A percentile compares a stretch with the other conserved stretches of the same genome.
Evolutionary conservation across 148 eudicot species (phyloP).

Genomic region (Dianthus caryophyllus): DNA sequence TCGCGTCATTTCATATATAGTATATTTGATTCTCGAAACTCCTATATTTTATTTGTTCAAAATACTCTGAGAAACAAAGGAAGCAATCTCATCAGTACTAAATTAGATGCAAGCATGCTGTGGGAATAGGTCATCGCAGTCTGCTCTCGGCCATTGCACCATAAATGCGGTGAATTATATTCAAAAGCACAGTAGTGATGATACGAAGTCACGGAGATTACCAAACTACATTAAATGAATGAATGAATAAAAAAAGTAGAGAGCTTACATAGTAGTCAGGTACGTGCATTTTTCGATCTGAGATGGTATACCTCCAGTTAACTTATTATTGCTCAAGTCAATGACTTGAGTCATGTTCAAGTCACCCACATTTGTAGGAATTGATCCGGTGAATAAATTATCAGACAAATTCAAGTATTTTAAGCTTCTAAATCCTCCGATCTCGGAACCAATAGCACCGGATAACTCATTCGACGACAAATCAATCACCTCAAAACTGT

Average conservation of each 20-base stretch:
- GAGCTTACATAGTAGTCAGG: slow-evolving; percentile 67
- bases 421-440: slow-evolving; percentile 50
- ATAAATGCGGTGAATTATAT: too few relatives aligned
- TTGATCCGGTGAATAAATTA: slow-evolving; percentile 45
- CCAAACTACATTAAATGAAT: too few relatives aligned
- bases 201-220: background rate
- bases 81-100: too few relatives aligned
- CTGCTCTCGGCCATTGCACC: too few relatives aligned
- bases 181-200: too few relatives aligned
- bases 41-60: too few relatives aligned
- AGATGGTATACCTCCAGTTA: slow-evolving; percentile 63
- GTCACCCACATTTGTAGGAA: slow-evolving; percentile 58
- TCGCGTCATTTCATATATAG: too few relatives aligned
- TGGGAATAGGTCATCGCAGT: too few relatives aligned
- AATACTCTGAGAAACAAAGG: too few relatives aligned
- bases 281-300: slow-evolving; percentile 63
- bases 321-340: slow-evolving; percentile 63
- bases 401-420: slow-evolving; percentile 51
- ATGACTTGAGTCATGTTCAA: slow-evolving; percentile 41
- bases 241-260: too few relatives aligned
- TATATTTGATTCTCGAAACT: background rate
- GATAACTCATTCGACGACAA: slow-evolving; percentile 58
- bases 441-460: slow-evolving; percentile 46
- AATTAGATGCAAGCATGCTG: too few relatives aligned
- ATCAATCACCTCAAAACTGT: slow-evolving; percentile 51